Percentiles rank a stretch among this genome's conserved stretches.
Conservation (phyloP, 208 protist species). For the Crithidia brevicula region DNA sequence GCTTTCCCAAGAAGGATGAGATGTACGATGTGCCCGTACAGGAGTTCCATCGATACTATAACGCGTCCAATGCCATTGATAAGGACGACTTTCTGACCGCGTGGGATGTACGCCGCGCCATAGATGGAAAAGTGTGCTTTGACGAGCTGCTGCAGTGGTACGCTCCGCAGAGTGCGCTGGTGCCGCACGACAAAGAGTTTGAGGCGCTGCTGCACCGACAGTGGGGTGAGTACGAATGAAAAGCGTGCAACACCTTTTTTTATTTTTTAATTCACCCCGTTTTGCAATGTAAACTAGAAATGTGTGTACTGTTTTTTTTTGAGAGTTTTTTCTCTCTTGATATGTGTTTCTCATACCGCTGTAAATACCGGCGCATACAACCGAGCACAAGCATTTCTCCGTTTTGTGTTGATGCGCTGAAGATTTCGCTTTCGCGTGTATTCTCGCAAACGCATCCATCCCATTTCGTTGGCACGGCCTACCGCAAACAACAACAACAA, state of each 20-base stretch:
- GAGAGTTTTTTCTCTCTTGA: background rate
- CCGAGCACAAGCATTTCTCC: too few species aligned
- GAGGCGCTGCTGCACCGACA: slow-evolving; percentile 57
- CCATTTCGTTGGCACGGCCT: too few species aligned
- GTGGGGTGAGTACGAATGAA: slow-evolving; percentile 50
- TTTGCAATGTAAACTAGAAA: background rate
- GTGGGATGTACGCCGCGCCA: slow-evolving; percentile 77
- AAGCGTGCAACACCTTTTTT: slow-evolving; percentile 5
- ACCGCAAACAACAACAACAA: too few species aligned
- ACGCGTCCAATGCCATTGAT: slow-evolving; percentile 62
- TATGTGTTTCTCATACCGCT: too few species aligned
- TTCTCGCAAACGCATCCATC: too few species aligned
- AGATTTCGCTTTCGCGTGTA: too few species aligned
- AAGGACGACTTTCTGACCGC: slow-evolving; percentile 74
- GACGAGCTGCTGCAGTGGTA: slow-evolving; percentile 83
- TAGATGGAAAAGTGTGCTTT: slow-evolving; percentile 45
- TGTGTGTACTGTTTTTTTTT: background rate
- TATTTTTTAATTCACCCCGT: background rate
- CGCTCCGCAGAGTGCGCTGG: slow-evolving; percentile 49
- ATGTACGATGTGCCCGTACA: slow-evolving; percentile 56
- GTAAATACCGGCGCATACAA: too few species aligned
- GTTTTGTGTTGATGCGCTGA: too few species aligned
- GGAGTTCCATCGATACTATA: slow-evolving; percentile 61
- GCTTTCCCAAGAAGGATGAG: slow-evolving; percentile 61
- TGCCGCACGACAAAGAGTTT: slow-evolving; percentile 74